These are phyloP conservation scores for Dendrocalamus sinicus DNA, from an alignment of 176 grass and related monocot species.

Conservation along the genomic window DNA sequence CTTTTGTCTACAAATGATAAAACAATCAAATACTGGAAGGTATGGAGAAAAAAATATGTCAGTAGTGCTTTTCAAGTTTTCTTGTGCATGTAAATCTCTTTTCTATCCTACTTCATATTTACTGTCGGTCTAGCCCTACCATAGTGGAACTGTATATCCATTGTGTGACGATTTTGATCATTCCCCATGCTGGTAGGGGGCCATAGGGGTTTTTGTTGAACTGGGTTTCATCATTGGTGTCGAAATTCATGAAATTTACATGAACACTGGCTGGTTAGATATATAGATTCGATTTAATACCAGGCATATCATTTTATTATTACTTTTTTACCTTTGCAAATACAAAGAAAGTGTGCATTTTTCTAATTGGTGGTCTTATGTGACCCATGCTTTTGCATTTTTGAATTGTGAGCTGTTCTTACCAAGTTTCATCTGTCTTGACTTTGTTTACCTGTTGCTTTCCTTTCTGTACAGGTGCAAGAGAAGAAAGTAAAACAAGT, in stretches of 20 bases:
- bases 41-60: slow-evolving; percentile 31
- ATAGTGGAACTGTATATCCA: not conserved
- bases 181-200: not conserved
- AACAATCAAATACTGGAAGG: slow-evolving; percentile 97
- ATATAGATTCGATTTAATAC: not conserved
- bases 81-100: not conserved
- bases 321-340: not conserved
- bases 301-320: not conserved
- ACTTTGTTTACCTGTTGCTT: not conserved
- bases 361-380: slow-evolving; percentile 12
- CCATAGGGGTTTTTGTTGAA: not conserved
- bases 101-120: slow-evolving; percentile 17
- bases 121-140: slow-evolving; percentile 1
- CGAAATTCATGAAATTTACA: not conserved
- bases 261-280: not conserved
- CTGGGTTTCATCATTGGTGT: not conserved
- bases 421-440: slow-evolving; percentile 7
- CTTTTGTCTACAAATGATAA: slow-evolving; percentile 93
- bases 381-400: slow-evolving; percentile 16
- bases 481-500: slow-evolving; percentile 91
- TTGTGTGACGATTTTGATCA: not conserved
- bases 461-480: slow-evolving; percentile 67
- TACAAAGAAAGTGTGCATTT: not conserved
- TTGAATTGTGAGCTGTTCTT: not conserved
- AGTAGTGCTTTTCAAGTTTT: slow-evolving; percentile 12